Percentiles rank a stretch among this genome's conserved stretches.
phyloP scores from a whole-genome alignment of 2,329 filamentous ascomycete genomes.

The Pseudogymnoascus verrucosus region DNA sequence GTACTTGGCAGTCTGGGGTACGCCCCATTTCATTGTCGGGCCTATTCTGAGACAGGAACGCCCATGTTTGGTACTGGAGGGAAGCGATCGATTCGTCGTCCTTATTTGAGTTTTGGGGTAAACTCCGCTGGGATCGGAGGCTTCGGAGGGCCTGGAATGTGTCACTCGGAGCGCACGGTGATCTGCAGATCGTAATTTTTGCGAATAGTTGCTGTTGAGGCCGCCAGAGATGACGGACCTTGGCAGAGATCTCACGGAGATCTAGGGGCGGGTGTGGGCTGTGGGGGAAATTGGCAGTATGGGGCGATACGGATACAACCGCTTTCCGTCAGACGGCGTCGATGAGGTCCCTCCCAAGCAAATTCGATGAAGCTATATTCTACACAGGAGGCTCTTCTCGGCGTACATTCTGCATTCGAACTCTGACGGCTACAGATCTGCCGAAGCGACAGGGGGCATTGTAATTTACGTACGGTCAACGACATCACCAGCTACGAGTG shows the following conservation, averaged over 20 bases:
- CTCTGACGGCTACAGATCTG: not conserved
- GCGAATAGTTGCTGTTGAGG: not conserved
- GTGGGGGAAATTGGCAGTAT: not conserved
- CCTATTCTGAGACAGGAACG: not conserved
- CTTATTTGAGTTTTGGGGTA: not conserved
- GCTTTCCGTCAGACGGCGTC: not conserved
- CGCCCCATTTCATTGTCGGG: conserved; percentile 1
- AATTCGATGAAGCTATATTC: not conserved
- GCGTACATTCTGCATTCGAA: not conserved
- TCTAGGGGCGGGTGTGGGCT: not conserved
- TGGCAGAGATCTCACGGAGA: not conserved
- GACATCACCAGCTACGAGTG: not conserved
- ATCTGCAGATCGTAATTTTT: not conserved
- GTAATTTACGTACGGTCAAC: not conserved
- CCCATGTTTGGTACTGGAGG: not conserved
- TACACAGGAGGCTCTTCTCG: not conserved
- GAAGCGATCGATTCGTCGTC: not conserved
- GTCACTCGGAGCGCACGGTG: not conserved
- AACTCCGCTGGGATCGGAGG: not conserved
- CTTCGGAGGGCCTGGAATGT: not conserved
- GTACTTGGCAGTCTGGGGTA: not conserved
- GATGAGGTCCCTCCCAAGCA: not conserved
- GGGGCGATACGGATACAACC: not conserved
- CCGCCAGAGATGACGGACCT: not conserved
- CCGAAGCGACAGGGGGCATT: not conserved